phyloP scores from a whole-genome alignment of 345 rosid genomes.

The Acer campestre region DNA sequence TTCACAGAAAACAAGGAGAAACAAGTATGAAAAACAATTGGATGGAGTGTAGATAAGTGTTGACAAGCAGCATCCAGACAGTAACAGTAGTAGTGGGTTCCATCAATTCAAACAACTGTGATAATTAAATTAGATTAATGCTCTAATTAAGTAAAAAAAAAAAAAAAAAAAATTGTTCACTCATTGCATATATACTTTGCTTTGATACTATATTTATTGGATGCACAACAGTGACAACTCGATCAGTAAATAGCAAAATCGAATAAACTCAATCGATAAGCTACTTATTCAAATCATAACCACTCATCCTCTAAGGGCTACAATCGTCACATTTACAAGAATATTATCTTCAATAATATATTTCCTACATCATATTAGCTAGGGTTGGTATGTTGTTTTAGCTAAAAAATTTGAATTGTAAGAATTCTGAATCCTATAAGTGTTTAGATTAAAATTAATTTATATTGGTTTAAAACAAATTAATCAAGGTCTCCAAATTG shows the following conservation, averaged over 20 bases:
- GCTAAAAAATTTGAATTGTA: too few species aligned
- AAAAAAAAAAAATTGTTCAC: too few species aligned
- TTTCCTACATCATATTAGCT: too few species aligned
- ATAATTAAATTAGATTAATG: background rate
- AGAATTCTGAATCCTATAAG: too few species aligned
- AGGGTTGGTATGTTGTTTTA: too few species aligned
- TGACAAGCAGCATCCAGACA: background rate
- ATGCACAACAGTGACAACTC: background rate
- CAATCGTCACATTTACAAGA: too few species aligned
- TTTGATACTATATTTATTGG: background rate
- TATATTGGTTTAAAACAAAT: background rate
- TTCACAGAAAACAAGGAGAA: background rate
- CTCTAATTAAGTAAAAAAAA: background rate
- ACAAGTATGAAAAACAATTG: background rate
- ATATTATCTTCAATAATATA: too few species aligned
- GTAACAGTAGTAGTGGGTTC: background rate
- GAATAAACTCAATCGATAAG: too few species aligned
- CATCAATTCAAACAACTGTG: background rate
- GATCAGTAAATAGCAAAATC: too few species aligned
- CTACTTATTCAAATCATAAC: too few species aligned
- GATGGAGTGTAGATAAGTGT: background rate
- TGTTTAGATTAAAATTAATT: too few species aligned
- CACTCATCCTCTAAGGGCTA: too few species aligned
- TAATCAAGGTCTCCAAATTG: background rate
- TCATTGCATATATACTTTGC: background rate